Evolutionary conservation across 2,329 filamentous ascomycete genomes (phyloP), one percentile per base, ranked within the genome.

Genomic region (Rutstroemia sydowiana): DNA sequence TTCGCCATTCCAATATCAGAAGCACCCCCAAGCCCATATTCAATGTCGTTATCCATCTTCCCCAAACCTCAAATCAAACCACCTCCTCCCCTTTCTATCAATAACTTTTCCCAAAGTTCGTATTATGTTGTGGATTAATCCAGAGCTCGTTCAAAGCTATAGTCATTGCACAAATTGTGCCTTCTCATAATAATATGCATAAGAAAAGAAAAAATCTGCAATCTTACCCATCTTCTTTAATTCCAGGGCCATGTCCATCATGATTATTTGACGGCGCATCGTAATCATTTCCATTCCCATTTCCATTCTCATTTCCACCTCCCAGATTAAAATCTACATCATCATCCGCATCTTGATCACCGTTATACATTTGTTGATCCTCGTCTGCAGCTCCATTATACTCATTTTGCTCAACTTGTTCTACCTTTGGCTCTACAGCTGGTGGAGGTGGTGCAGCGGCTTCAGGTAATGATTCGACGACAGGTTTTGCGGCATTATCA

Each of bases 161-260:
- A 18, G 36, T 56, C 54, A 57, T 53, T 45, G 55, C 51, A 43
- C 42, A 44, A 46, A 23, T 48, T 37, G 11, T 34, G 47, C 31
- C 44, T 52, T 47, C 48, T 52, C 44, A 52, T 32, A 44, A 54
- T 59, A 55, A 47, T 54, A 61, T 60, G 57, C 31, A 46, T 43
- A 63, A 59, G 51, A 60, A 34, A 51, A 39, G 14, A 45, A 51
- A 51, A 51, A 45, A 9, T 45, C 14, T 51, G 41, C 34, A 51
- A 61, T 82, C 88, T 91, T 84, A 95, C 88, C 88, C 88, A 67
- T 95, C 88, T 80, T 95, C 88, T 71, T 95, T 95, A 52, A 91
- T 87, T 55, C 84, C 85, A 56, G 87, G 82, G 55, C 78, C 81
- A 59, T 74, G 72, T 42, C 65, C 52, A 45, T 71, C 68, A 52